Percentiles rank a stretch among this genome's conserved stretches.
These are phyloP conservation scores for Suillus hirtellus DNA, from an alignment of 768 basidiomycete genomes.

Conservation along the genomic window DNA sequence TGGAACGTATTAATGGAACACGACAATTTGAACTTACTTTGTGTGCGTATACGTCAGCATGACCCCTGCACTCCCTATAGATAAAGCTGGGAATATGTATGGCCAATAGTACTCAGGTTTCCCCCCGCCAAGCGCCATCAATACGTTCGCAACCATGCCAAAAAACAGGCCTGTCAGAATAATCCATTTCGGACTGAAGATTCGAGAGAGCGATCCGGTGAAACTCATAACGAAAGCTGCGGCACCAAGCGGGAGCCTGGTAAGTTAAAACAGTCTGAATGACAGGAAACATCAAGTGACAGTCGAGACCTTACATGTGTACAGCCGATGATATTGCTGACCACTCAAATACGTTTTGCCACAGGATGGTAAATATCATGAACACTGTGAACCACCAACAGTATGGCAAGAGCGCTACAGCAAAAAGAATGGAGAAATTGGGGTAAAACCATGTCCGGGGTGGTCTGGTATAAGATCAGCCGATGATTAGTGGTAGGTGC, in stretches of 20 bases:
- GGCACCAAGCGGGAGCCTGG: conserved; percentile 44
- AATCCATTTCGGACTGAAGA: conserved; percentile 43
- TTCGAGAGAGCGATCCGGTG: conserved; percentile 40
- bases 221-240: conserved; percentile 38
- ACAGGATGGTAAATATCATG: conserved; percentile 36
- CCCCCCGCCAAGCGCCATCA: conserved; percentile 45
- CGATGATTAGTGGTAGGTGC: neutral
- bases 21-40: conserved; percentile 38
- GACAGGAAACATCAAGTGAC: conserved; percentile 10
- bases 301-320: conserved; percentile 34
- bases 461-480: conserved; percentile 28
- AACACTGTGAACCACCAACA: conserved; percentile 43
- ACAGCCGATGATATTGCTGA: conserved; percentile 38
- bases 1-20: conserved; percentile 1
- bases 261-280: neutral
- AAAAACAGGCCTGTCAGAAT: conserved; percentile 44
- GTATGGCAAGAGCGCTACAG: conserved; percentile 38
- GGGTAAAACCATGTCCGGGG: conserved; percentile 43
- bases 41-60: conserved; percentile 48
- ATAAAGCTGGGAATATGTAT: conserved; percentile 50
- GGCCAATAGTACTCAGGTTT: conserved; percentile 45
- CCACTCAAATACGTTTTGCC: conserved; percentile 47
- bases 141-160: conserved; percentile 37
- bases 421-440: conserved; percentile 43
- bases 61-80: conserved; percentile 46